phyloP scores from a whole-genome alignment of 805 yeast genomes.

The Tetrapisispora arboricola region DNA sequence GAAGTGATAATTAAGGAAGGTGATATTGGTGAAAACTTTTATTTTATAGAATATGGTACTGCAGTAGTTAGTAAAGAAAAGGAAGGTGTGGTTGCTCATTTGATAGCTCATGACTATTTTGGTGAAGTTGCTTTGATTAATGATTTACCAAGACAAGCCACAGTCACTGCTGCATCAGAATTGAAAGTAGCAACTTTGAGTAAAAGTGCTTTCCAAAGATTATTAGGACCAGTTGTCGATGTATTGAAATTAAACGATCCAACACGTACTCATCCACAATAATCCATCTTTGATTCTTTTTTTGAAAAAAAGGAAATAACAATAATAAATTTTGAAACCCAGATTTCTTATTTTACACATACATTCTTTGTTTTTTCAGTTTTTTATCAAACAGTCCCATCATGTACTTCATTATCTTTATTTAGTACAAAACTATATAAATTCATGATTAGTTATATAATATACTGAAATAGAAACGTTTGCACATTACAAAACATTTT shows the following conservation, averaged over 20 bases:
- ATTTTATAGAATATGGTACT: constrained; percentile 67
- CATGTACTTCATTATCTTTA: background rate
- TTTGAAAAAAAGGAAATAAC: background rate
- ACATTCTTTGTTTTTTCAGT: background rate
- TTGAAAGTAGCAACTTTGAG: constrained; percentile 88
- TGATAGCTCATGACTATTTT: constrained; percentile 81
- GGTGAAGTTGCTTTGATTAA: constrained; percentile 92
- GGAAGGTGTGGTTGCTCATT: constrained; percentile 48
- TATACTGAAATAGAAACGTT: background rate
- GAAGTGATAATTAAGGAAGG: constrained; percentile 76
- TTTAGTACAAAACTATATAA: background rate
- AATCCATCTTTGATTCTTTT: background rate
- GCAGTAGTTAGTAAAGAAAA: constrained; percentile 60
- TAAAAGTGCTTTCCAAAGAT: constrained; percentile 85
- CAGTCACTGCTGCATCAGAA: constrained; percentile 64
- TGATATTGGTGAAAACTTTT: constrained; percentile 69
- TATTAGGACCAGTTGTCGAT: constrained; percentile 90
- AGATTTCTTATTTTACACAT: background rate
- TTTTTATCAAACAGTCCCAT: background rate
- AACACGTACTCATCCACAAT: constrained; percentile 17
- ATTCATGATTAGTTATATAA: background rate
- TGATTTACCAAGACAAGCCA: constrained; percentile 89
- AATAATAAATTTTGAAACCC: too few relatives aligned
- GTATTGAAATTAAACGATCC: constrained; percentile 83
- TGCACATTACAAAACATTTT: background rate